phyloP scores from a whole-genome alignment of 1,284 basidiomycete genomes.

The Anthracocystis setariae region DNA sequence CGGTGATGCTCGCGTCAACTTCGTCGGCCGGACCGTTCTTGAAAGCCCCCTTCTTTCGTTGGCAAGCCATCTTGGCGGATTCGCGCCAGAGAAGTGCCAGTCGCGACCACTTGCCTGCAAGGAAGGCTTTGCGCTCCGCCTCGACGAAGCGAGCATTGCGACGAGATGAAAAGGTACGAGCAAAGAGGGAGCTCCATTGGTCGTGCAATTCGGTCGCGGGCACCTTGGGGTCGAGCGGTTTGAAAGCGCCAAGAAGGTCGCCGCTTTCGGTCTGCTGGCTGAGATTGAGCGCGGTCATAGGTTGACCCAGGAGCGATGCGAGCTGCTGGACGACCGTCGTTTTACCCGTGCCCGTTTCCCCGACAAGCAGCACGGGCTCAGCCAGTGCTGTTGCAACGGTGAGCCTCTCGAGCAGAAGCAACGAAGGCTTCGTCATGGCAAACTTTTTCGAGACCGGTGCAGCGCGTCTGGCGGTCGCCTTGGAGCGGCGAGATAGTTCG shows the following conservation, averaged over 20 bases:
- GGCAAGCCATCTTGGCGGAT: conserved; percentile 72
- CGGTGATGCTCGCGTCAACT: conserved; percentile 10
- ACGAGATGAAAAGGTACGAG: conserved; percentile 85
- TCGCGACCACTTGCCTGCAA: conserved; percentile 85
- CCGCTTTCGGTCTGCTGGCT: conserved; percentile 97
- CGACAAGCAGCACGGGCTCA: conserved; percentile 91
- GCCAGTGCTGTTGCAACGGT: conserved; percentile 77
- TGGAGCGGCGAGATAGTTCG: conserved; percentile 41
- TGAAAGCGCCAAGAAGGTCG: conserved; percentile 93
- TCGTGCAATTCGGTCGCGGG: conserved; percentile 81
- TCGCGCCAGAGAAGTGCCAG: conserved; percentile 86
- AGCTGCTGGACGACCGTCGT: conserved; percentile 91
- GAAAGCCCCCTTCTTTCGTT: conserved; percentile 70
- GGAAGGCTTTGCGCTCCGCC: conserved; percentile 83
- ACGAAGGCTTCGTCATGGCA: conserved; percentile 87
- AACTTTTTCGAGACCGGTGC: conserved; percentile 70
- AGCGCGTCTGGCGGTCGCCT: conserved; percentile 21
- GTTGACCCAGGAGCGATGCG: conserved; percentile 80
- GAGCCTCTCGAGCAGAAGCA: conserved; percentile 83
- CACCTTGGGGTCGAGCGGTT: conserved; percentile 81
- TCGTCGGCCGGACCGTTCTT: background rate
- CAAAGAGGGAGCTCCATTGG: conserved; percentile 84
- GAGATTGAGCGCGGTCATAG: conserved; percentile 88
- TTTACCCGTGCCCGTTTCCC: conserved; percentile 98
- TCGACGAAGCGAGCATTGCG: conserved; percentile 90